A percentile compares a stretch with the other conserved stretches of the same genome.
Evolutionary conservation across 2,329 filamentous ascomycete species (phyloP).

Genomic region (Ramichloridium luteum): DNA sequence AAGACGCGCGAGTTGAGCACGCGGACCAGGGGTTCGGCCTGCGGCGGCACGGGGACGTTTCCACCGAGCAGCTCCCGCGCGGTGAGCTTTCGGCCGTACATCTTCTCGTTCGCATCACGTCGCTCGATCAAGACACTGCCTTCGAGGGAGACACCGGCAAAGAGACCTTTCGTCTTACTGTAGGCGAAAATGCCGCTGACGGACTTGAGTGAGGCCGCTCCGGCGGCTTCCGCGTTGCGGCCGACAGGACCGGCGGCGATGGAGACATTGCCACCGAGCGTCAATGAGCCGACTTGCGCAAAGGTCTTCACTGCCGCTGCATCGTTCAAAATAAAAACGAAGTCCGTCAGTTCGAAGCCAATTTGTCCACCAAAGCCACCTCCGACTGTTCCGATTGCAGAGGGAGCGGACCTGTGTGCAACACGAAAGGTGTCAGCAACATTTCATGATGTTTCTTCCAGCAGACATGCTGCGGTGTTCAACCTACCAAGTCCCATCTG

Average conservation of each 20-base stretch:
- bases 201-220: constrained; percentile 78
- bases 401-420: constrained; percentile 50
- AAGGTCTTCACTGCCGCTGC: constrained; percentile 80
- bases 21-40: constrained; percentile 71
- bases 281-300: constrained; percentile 80
- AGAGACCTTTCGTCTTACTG: constrained; percentile 94
- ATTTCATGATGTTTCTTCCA: background rate
- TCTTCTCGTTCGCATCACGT: constrained; percentile 90
- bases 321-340: constrained; percentile 98
- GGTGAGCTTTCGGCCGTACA: constrained; percentile 74
- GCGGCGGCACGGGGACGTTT: constrained; percentile 61
- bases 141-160: constrained; percentile 89
- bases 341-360: constrained; percentile 79
- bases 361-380: constrained; percentile 79
- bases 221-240: constrained; percentile 88
- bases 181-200: constrained; percentile 93
- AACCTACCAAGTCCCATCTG: constrained; percentile 55
- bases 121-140: constrained; percentile 88
- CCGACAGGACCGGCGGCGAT: constrained; percentile 89
- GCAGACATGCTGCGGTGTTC: background rate
- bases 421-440: background rate
- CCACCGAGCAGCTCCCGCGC: constrained; percentile 74
- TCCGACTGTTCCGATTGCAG: constrained; percentile 67
- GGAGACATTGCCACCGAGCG: constrained; percentile 89
- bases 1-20: constrained; percentile 80